Percentiles rank a stretch among this genome's conserved stretches.
These are phyloP conservation scores for Myriosclerotinia curreyana DNA, from an alignment of 2,329 filamentous ascomycete species.

Conservation along the genomic window DNA sequence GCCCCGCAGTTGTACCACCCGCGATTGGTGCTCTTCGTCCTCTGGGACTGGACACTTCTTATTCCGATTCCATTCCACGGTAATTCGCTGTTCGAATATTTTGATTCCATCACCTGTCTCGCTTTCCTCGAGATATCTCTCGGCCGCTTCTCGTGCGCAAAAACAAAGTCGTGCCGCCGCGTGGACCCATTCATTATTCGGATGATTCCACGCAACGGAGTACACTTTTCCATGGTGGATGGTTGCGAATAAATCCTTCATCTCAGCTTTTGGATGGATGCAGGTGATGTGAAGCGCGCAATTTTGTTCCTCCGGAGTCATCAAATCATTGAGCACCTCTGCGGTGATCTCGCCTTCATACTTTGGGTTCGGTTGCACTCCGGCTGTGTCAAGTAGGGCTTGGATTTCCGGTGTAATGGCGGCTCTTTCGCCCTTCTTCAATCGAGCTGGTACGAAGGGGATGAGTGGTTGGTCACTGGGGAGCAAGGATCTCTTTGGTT, in stretches of 20 bases:
- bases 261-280: conserved; percentile 6
- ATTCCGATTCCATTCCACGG: conserved; percentile 24
- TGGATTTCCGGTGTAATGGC: conserved; percentile 6
- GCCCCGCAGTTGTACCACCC: conserved; percentile 24
- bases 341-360: conserved; percentile 17
- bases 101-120: conserved; percentile 17
- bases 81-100: conserved; percentile 20
- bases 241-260: neutral
- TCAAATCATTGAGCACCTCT: neutral
- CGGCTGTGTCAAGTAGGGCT: neutral
- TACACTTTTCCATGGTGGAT: conserved; percentile 15
- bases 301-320: neutral
- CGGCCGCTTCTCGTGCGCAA: conserved; percentile 10
- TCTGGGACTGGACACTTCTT: conserved; percentile 11
- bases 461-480: conserved; percentile 4
- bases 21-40: conserved; percentile 19
- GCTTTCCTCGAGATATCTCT: neutral
- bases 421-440: conserved; percentile 2
- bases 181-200: neutral
- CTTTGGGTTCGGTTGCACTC: conserved; percentile 7
- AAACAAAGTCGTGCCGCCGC: conserved; percentile 16
- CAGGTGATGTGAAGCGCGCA: conserved; percentile 11
- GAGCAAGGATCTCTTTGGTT: neutral
- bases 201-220: neutral
- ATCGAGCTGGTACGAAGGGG: neutral